phyloP scores from a whole-genome alignment of 352 stramenopile species.

The Lagenidium giganteum region DNA sequence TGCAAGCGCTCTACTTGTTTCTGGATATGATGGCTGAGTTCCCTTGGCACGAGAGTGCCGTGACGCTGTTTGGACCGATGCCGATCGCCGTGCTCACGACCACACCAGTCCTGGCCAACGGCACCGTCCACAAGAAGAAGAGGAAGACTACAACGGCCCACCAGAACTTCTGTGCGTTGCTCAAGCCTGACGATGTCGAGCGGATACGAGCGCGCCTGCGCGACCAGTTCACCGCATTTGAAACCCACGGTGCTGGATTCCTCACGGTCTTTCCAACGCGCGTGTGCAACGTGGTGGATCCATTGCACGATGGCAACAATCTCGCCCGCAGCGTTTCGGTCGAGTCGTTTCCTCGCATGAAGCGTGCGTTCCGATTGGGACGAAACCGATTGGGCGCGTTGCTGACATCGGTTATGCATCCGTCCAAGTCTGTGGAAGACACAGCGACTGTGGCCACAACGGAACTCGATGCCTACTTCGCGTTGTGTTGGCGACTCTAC shows the following conservation, averaged over 20 bases:
- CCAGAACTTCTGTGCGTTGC: slow-evolving; percentile 13
- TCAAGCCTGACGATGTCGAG: slow-evolving; percentile 42
- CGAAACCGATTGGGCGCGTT: slow-evolving; percentile 45
- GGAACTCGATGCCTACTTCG: slow-evolving; percentile 48
- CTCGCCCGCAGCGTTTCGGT: slow-evolving; percentile 72
- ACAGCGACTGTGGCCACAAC: slow-evolving; percentile 3
- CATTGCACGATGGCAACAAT: slow-evolving; percentile 85
- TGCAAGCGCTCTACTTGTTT: slow-evolving; percentile 84
- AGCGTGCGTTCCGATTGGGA: slow-evolving; percentile 56
- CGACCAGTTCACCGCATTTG: slow-evolving; percentile 57
- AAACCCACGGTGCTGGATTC: slow-evolving; percentile 17
- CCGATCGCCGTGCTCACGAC: slow-evolving; percentile 46
- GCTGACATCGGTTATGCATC: slow-evolving; percentile 16
- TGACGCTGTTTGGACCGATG: slow-evolving; percentile 75
- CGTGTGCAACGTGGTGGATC: slow-evolving; percentile 87
- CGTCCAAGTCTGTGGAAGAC: background rate
- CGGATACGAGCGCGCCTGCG: slow-evolving; percentile 36
- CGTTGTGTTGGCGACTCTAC: slow-evolving; percentile 56
- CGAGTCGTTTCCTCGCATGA: slow-evolving; percentile 67
- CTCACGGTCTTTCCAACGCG: slow-evolving; percentile 64
- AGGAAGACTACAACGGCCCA: background rate
- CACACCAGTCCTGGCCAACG: slow-evolving; percentile 24
- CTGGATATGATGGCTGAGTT: slow-evolving; percentile 82
- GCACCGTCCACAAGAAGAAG: slow-evolving; percentile 1
- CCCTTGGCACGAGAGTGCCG: slow-evolving; percentile 75